phyloP scores from a whole-genome alignment of 1,284 basidiomycete genomes.

The Cutaneotrichosporon cavernicola region DNA sequence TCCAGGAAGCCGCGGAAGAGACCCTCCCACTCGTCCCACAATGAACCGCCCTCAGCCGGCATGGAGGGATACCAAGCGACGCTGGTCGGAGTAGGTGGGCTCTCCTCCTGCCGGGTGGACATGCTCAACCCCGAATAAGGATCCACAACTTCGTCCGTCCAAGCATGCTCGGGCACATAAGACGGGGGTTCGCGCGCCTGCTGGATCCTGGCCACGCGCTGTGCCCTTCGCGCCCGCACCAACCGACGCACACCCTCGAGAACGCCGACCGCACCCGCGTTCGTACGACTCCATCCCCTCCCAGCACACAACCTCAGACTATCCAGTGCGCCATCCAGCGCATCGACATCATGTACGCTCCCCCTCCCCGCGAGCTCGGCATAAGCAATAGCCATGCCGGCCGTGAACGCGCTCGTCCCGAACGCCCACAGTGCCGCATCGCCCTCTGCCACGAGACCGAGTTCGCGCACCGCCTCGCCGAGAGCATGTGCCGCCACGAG shows the following conservation, averaged over 20 bases:
- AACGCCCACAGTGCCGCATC: neutral
- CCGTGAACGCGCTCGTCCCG: constrained; percentile 6
- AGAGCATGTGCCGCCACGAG: neutral
- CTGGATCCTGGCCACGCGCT: neutral
- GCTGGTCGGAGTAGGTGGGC: neutral
- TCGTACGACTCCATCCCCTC: neutral
- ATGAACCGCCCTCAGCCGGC: constrained; percentile 3
- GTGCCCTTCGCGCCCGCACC: neutral
- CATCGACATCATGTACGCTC: neutral
- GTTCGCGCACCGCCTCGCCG: constrained; percentile 7
- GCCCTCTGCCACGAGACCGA: neutral
- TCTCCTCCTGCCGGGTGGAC: neutral
- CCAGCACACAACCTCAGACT: neutral
- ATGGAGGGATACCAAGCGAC: neutral
- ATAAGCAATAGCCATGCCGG: constrained; percentile 11
- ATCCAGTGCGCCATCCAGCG: constrained; percentile 3
- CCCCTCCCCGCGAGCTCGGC: constrained; percentile 7
- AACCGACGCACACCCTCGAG: constrained; percentile 8
- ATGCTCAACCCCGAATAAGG: constrained; percentile 3
- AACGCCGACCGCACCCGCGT: neutral
- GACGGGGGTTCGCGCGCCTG: neutral
- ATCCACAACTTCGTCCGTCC: neutral
- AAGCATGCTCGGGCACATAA: neutral
- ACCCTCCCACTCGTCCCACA: constrained; percentile 15
- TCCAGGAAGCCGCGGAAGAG: constrained; percentile 10